phyloP scores from a whole-genome alignment of 345 rosid species.

The Heritiera fomes region DNA sequence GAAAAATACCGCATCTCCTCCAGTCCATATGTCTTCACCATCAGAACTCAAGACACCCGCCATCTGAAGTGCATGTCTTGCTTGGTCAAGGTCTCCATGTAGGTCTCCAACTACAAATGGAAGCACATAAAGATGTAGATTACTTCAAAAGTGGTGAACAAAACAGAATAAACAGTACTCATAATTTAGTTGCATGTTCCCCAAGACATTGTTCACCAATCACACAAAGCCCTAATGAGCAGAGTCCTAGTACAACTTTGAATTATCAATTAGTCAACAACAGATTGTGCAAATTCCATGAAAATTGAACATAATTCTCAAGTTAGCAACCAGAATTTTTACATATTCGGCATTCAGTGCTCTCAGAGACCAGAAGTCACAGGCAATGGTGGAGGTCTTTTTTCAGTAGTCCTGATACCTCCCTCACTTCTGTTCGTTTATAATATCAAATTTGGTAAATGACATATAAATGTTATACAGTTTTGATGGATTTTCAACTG shows the following conservation, averaged over 20 bases:
- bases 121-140: slow-evolving; percentile 10
- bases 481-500: not conserved
- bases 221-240: not conserved
- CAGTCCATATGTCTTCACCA: slow-evolving; percentile 73
- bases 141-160: not conserved
- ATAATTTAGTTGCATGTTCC: not conserved
- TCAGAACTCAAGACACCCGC: slow-evolving; percentile 84
- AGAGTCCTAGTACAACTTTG: not conserved
- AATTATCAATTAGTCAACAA: not conserved
- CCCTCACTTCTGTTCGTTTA: not conserved
- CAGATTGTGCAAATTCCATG: not conserved
- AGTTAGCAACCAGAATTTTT: not conserved
- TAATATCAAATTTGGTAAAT: not conserved
- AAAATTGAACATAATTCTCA: not conserved
- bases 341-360: not conserved
- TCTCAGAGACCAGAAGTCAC: not conserved
- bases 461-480: not conserved
- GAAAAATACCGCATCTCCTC: slow-evolving; percentile 64
- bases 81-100: slow-evolving; percentile 83
- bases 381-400: not conserved
- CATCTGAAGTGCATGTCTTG: slow-evolving; percentile 72
- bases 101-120: slow-evolving; percentile 68
- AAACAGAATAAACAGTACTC: not conserved
- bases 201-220: not conserved
- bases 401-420: no score